Conservation (phyloP, 805 yeast species). For the Blastobotrys americana region DNA sequence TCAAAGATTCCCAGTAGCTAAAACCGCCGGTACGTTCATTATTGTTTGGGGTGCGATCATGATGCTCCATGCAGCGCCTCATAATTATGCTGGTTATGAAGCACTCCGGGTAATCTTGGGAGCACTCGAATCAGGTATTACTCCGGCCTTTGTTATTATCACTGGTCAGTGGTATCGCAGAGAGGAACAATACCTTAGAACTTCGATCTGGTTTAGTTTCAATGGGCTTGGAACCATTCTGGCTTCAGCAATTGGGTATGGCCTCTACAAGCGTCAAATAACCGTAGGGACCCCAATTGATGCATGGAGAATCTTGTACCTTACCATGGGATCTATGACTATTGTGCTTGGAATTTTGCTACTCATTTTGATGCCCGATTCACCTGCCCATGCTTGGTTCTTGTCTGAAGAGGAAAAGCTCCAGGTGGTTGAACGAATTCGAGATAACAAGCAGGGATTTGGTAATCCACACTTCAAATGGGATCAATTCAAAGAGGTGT, state of each 20-base stretch:
- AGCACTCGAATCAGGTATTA: slow-evolving; percentile 44
- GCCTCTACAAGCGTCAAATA: slow-evolving; percentile 22
- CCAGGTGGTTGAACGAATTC: slow-evolving; percentile 46
- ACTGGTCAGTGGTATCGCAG: slow-evolving; percentile 53
- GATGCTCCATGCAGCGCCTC: slow-evolving; percentile 43
- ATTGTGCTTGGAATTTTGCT: slow-evolving; percentile 30
- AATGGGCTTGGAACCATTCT: slow-evolving; percentile 40
- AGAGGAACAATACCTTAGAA: slow-evolving; percentile 39
- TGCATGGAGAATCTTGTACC: slow-evolving; percentile 49
- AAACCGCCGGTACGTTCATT: slow-evolving; percentile 41
- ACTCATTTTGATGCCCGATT: slow-evolving; percentile 40
- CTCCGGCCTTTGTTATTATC: slow-evolving; percentile 52
- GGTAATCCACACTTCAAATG: slow-evolving; percentile 48
- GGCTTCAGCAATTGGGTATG: slow-evolving; percentile 46
- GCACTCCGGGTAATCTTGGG: slow-evolving; percentile 47
- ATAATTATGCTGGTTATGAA: slow-evolving; percentile 40
- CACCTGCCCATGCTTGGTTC: slow-evolving; percentile 44
- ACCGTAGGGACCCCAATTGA: slow-evolving; percentile 29
- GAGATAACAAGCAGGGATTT: slow-evolving; percentile 49
- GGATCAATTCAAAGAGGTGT: slow-evolving; percentile 46
- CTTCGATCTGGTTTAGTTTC: slow-evolving; percentile 37
- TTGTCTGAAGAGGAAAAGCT: slow-evolving; percentile 40
- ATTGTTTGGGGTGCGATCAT: slow-evolving; percentile 58
- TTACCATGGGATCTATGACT: slow-evolving; percentile 51
- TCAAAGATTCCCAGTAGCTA: slow-evolving; percentile 54